Conservation (phyloP, 345 rosid genomes). For the Populus euphratica region DNA sequence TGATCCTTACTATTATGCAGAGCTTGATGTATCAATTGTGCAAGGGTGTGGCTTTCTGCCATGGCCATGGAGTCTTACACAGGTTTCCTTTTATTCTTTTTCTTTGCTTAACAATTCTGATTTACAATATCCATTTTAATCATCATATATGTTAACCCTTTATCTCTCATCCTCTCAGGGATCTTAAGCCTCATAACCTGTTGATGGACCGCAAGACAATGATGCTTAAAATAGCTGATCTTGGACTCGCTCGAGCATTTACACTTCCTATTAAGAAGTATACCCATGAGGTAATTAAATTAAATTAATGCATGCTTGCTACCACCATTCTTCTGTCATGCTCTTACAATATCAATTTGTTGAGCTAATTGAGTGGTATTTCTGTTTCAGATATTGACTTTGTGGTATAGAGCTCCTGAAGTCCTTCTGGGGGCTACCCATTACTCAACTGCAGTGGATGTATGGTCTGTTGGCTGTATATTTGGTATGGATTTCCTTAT, state of each 20-base stretch:
- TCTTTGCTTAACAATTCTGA: not conserved
- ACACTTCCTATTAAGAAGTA: slow-evolving; percentile 93
- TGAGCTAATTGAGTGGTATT: not conserved
- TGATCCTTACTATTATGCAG: slow-evolving; percentile 31
- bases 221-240: slow-evolving; percentile 91
- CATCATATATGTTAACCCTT: not conserved
- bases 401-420: slow-evolving; percentile 98
- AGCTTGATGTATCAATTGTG: slow-evolving; percentile 95
- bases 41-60: slow-evolving; percentile 94
- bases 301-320: not conserved
- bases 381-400: slow-evolving; percentile 65
- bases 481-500: slow-evolving; percentile 51
- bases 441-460: slow-evolving; percentile 93
- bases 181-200: slow-evolving; percentile 94
- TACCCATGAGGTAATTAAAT: slow-evolving; percentile 70
- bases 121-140: not conserved
- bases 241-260: slow-evolving; percentile 82
- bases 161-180: slow-evolving; percentile 38
- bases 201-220: slow-evolving; percentile 72
- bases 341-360: not conserved
- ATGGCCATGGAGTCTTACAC: slow-evolving; percentile 91
- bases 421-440: slow-evolving; percentile 92
- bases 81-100: slow-evolving; percentile 37
- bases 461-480: slow-evolving; percentile 94
- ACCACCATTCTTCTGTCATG: not conserved